Base-by-base conservation (phyloP, 225 moss, liverwort and hornwort genomes). In the Straminergon stramineum region DNA sequence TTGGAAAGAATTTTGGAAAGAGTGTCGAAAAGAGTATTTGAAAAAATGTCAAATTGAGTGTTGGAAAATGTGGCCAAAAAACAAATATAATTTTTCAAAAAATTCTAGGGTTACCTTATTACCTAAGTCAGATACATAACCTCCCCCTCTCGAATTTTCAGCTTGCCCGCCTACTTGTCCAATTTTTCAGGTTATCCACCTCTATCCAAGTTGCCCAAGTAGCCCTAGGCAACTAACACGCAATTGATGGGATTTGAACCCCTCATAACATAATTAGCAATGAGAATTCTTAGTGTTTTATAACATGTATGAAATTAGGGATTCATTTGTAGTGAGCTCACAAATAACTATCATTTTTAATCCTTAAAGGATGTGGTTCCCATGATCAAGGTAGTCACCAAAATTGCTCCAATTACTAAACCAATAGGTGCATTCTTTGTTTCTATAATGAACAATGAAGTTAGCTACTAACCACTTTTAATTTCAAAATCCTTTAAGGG, bases 81-180 rank as follows among this genome's bases (percentile, higher is more conserved):
- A 26, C 2, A 26, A 73, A 43, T 27, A 5, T 27, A 27, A 5
- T n/a, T 73, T 69, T 43, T 43, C 16, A n/a, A n/a, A n/a, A n/a
- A n/a, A n/a, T n/a, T n/a, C n/a, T n/a, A n/a, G n/a, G n/a, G n/a
- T n/a, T n/a, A n/a, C n/a, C n/a, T n/a, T 73, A 16, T n/a, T 73
- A 9, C 16, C 0, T 17, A 0, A 30, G 6, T 30, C 1, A 10
- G 4, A 45, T 30, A 30, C 11, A 0, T 0, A 1, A 2, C 51
- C 3, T 75, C 17, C 1, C 0, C 27, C 7, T 17, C 1, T 48
- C 48, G 0, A 51, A 19, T 51, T 51, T 51, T 12, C 0, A 32
- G 6, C 0, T 1, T 68, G 2, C 0, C 0, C 0, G 0, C 45
- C 1, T 48, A 0, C 1, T 0, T 7, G 16, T 7, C 75, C 0